phyloP scores from a whole-genome alignment of 2,329 filamentous ascomycete genomes.

The Blastomyces percursus region DNA sequence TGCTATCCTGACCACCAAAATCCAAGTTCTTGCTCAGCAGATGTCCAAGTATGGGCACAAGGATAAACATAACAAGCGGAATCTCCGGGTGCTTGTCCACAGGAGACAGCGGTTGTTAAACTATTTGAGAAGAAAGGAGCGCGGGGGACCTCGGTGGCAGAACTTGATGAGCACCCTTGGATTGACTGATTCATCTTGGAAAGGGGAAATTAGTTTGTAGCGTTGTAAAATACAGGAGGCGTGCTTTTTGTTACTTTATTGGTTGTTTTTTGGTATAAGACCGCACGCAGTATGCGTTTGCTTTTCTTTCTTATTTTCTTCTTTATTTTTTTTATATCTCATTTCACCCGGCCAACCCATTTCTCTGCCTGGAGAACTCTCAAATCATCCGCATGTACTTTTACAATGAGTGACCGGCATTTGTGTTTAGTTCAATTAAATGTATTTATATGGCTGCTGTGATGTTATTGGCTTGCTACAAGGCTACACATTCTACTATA shows the following conservation, averaged over 20 bases:
- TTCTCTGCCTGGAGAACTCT: not conserved
- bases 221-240: not conserved
- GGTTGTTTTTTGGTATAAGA: not conserved
- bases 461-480: not conserved
- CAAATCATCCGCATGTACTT: not conserved
- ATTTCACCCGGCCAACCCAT: not conserved
- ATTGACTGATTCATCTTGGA: constrained; percentile 77
- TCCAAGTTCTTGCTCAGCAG: constrained; percentile 64
- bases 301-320: not conserved
- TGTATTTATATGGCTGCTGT: not conserved
- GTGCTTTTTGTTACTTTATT: not conserved
- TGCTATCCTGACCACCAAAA: constrained; percentile 89
- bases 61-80: constrained; percentile 91
- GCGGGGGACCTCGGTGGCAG: constrained; percentile 81
- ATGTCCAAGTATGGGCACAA: constrained; percentile 61
- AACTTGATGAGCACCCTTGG: constrained; percentile 76
- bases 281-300: not conserved
- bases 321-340: not conserved
- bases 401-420: not conserved
- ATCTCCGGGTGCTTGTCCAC: constrained; percentile 75
- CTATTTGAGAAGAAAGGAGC: constrained; percentile 81
- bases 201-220: constrained; percentile 73
- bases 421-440: not conserved
- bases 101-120: constrained; percentile 75
- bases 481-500: not conserved